Conservation (phyloP, 73 alveolate species). For the Symbiodinium natans region DNA sequence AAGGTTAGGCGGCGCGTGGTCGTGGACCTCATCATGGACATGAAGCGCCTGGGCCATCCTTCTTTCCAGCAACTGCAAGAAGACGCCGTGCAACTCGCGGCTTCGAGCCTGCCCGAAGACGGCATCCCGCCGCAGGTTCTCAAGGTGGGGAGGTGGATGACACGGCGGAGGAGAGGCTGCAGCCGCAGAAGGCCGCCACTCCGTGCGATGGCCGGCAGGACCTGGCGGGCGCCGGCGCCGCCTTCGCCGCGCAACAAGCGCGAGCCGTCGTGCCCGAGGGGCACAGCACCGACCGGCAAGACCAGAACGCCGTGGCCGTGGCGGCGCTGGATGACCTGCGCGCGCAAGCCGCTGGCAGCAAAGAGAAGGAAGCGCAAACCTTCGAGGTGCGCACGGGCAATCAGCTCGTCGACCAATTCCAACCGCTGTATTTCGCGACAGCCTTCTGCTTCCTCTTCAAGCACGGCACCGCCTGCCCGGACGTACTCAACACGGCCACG, state of each 20-base stretch:
- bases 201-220: conserved; percentile 55
- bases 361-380: neutral
- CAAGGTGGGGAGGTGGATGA: neutral
- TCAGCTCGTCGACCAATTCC: conserved; percentile 51
- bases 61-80: neutral
- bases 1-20: conserved; percentile 25
- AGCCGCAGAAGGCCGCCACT: conserved; percentile 64
- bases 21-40: conserved; percentile 17
- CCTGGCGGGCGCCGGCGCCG: neutral
- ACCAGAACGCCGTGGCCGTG: neutral
- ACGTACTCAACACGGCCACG: neutral
- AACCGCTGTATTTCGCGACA: conserved; percentile 22
- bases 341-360: neutral
- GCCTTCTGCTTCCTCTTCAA: conserved; percentile 51
- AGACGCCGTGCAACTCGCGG: neutral
- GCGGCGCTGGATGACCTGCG: neutral
- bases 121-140: conserved; percentile 28
- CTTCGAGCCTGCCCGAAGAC: conserved; percentile 33
- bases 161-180: neutral
- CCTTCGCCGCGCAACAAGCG: conserved; percentile 34
- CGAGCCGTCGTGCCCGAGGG: conserved; percentile 83
- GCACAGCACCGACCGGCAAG: neutral
- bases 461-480: conserved; percentile 81
- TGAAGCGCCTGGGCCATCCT: conserved; percentile 34
- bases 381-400: conserved; percentile 58